phyloP scores from a whole-genome alignment of 2,329 filamentous ascomycete genomes.

The Calcarisporium arbuscula region DNA sequence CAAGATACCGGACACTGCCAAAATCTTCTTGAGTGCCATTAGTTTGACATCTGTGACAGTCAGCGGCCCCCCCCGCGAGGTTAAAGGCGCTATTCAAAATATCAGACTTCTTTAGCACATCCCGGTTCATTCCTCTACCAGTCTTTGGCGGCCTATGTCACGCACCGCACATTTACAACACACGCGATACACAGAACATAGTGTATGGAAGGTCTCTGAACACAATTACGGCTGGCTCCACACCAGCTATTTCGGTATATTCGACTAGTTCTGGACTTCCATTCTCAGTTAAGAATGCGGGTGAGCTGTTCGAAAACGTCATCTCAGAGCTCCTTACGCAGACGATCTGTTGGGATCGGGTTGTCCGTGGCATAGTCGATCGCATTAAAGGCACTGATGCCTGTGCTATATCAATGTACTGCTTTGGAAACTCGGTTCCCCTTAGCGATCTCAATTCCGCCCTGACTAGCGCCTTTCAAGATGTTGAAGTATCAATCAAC shows the following conservation, averaged over 20 bases:
- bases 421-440: slow-evolving; percentile 5
- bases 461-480: neutral
- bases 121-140: slow-evolving; percentile 23
- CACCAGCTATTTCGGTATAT: slow-evolving; percentile 2
- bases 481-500: neutral
- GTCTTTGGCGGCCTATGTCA: slow-evolving; percentile 34
- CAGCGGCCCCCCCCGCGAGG: slow-evolving; percentile 26
- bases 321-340: slow-evolving; percentile 10
- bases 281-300: slow-evolving; percentile 5
- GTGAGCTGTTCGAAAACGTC: slow-evolving; percentile 7
- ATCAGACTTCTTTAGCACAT: slow-evolving; percentile 15
- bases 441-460: slow-evolving; percentile 2
- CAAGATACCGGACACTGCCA: slow-evolving; percentile 19
- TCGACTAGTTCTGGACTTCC: slow-evolving; percentile 11
- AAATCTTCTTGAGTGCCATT: slow-evolving; percentile 34
- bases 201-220: slow-evolving; percentile 11
- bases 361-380: slow-evolving; percentile 6
- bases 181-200: slow-evolving; percentile 18
- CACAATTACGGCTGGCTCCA: neutral
- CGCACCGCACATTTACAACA: slow-evolving; percentile 31
- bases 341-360: slow-evolving; percentile 9
- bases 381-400: neutral
- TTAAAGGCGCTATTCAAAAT: slow-evolving; percentile 21
- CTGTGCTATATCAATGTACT: neutral
- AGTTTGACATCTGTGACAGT: slow-evolving; percentile 26